Conservation (phyloP, 495 filamentous ascomycete genomes). For the Penicillium bovifimosum region DNA sequence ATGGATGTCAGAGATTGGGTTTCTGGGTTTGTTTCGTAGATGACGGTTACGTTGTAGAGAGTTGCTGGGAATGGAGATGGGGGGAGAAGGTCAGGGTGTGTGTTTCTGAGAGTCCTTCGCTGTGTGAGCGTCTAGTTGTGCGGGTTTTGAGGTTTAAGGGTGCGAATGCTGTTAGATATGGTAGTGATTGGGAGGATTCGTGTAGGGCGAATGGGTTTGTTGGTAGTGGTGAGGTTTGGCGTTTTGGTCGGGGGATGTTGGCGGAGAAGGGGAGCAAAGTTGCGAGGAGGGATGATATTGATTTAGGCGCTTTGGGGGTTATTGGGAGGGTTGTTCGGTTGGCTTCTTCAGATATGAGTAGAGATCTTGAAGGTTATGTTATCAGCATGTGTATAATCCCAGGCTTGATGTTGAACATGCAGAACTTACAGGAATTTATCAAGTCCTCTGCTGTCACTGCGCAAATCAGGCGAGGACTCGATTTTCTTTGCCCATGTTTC, state of each 20-base stretch:
- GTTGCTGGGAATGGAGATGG: slow-evolving; percentile 35
- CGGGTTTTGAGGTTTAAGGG: slow-evolving; percentile 31
- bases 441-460: slow-evolving; percentile 10
- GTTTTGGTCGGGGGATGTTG: slow-evolving; percentile 22
- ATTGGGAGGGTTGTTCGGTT: slow-evolving; percentile 14
- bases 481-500: slow-evolving; percentile 30
- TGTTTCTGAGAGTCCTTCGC: slow-evolving; percentile 24
- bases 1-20: slow-evolving; percentile 32
- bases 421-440: slow-evolving; percentile 30
- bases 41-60: slow-evolving; percentile 31
- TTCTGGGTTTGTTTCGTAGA: slow-evolving; percentile 39
- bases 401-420: too few relatives aligned
- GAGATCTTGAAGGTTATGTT: slow-evolving; percentile 16
- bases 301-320: slow-evolving; percentile 7
- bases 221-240: slow-evolving; percentile 22
- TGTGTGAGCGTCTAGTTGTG: slow-evolving; percentile 18
- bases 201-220: slow-evolving; percentile 36
- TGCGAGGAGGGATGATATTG: slow-evolving; percentile 38
- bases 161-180: slow-evolving; percentile 36
- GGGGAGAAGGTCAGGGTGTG: slow-evolving; percentile 35
- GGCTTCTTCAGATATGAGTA: slow-evolving; percentile 25
- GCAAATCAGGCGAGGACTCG: slow-evolving; percentile 22
- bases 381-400: slow-evolving; percentile 12
- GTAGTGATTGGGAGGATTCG: slow-evolving; percentile 21
- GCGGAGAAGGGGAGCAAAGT: slow-evolving; percentile 38